Evolutionary conservation across 192 early-diverging fungal genomes (phyloP), one percentile per base, ranked within the genome.

Genomic region (Powellomyces hirtus): DNA sequence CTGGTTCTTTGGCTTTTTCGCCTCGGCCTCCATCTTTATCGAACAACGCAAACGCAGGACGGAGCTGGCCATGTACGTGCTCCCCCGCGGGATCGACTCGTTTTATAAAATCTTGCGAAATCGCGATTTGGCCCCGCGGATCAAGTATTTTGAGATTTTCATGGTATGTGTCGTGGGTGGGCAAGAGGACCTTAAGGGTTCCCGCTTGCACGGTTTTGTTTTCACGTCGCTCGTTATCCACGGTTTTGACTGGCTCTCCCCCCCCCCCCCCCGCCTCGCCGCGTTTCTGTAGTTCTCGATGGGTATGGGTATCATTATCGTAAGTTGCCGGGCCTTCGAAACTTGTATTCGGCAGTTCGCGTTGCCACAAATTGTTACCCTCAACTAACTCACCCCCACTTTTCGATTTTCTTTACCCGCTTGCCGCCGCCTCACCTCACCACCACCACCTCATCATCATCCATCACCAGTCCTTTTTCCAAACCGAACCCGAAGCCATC

Each of bases 31-130:
- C 6, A 90, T 91, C 42, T 84, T 91, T 64, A 62, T 89, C 1
- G 90, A 91, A 72, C 77, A 91, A 44, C 85, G 82, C 70, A 67
- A 67, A 20, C 68, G 86, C 61, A 68, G 90, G 26, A 73, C 79
- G 8, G 89, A 91, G 59, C 75, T 91, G 61, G 88, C 89, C 1
- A 79, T 92, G 73, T 62, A 92, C 77, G 87, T 89, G 5, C 67
- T 92, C 16, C 90, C 90, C 8, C 90, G 89, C 67, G 90, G 87
- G 0, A 68, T 86, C 7, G 78, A 86, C 45, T 81, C 79, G 30
- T 68, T 90, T 16, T 92, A 88, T 69, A 74, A 84, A 58, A 84
- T 91, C 30, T 51, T 87, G 53, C 84, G 85, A 36, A 76, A 82
- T 57, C 78, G 79, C 27, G 74, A 80, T 24, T 82, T 72, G 75